Percentiles rank a stretch among this genome's conserved stretches.
Conservation (phyloP, 345 rosid genomes). For the Euphorbia pulcherrima region DNA sequence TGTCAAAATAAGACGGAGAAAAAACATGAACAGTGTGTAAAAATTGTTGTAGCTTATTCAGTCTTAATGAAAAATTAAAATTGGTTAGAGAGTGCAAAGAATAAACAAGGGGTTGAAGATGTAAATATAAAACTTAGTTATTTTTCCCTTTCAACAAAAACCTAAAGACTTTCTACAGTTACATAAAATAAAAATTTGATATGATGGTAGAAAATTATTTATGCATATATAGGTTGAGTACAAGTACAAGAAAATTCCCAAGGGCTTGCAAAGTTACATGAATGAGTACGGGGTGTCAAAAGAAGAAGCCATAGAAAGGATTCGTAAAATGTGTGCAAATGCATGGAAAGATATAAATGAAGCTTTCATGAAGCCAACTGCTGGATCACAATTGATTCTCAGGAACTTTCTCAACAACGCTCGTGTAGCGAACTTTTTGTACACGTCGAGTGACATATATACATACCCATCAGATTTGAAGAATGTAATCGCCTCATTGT, state of each 20-base stretch:
- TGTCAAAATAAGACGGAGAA: too few species aligned
- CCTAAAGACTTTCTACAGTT: too few species aligned
- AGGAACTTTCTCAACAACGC: not conserved
- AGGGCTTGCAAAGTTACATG: conserved; percentile 5
- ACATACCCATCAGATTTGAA: not conserved
- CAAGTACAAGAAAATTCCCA: not conserved
- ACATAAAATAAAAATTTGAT: too few species aligned
- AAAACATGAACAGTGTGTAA: too few species aligned
- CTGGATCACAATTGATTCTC: not conserved
- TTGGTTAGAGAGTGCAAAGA: too few species aligned
- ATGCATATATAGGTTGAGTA: conserved; percentile 2
- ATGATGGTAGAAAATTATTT: too few species aligned
- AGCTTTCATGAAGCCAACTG: conserved; percentile 12
- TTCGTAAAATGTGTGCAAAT: not conserved
- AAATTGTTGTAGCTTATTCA: too few species aligned
- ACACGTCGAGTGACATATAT: not conserved
- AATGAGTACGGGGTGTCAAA: conserved; percentile 9
- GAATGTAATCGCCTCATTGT: not conserved
- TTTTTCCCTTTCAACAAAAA: too few species aligned
- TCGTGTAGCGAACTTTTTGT: not conserved
- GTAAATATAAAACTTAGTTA: too few species aligned
- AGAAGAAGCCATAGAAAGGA: conserved; percentile 3
- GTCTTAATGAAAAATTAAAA: too few species aligned
- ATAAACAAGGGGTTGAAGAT: too few species aligned
- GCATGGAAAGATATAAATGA: conserved; percentile 20